Conservation (phyloP, 441 rosid genomes). For the Euphorbia schlechtendalii region DNA sequence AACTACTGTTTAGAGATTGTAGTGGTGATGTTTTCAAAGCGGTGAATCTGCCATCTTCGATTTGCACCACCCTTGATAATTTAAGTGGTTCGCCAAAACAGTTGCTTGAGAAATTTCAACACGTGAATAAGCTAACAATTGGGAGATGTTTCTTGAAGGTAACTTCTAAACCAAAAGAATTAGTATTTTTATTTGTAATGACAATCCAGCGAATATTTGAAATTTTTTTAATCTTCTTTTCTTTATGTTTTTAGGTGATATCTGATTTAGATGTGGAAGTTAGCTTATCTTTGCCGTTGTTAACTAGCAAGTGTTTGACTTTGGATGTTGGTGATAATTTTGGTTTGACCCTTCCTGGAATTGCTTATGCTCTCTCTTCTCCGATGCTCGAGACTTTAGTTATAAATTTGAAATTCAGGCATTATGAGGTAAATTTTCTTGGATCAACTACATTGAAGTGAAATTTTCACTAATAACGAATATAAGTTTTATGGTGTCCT, state of each 20-base stretch:
- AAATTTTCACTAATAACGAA: neutral
- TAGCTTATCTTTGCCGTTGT: neutral
- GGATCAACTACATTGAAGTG: neutral
- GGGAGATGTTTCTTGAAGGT: neutral
- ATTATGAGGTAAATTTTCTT: neutral
- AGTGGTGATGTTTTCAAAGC: too few relatives aligned
- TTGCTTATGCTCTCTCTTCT: neutral
- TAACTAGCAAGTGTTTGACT: neutral
- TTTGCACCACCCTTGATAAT: neutral
- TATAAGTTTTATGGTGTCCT: neutral
- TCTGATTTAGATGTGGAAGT: neutral
- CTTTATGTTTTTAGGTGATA: neutral
- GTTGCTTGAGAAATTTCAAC: neutral
- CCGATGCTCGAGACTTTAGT: neutral
- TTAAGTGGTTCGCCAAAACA: too few relatives aligned
- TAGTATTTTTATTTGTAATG: neutral
- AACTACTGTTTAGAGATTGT: neutral
- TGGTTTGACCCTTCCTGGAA: neutral
- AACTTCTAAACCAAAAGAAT: neutral
- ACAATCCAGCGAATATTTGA: neutral
- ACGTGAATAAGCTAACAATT: neutral
- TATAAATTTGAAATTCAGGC: neutral
- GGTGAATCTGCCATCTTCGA: slow-evolving; percentile 6
- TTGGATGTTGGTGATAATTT: neutral
- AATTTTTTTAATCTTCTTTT: too few relatives aligned